Base-by-base conservation (phyloP, 2,329 filamentous ascomycete species). In the Fusarium gaditjirri region DNA sequence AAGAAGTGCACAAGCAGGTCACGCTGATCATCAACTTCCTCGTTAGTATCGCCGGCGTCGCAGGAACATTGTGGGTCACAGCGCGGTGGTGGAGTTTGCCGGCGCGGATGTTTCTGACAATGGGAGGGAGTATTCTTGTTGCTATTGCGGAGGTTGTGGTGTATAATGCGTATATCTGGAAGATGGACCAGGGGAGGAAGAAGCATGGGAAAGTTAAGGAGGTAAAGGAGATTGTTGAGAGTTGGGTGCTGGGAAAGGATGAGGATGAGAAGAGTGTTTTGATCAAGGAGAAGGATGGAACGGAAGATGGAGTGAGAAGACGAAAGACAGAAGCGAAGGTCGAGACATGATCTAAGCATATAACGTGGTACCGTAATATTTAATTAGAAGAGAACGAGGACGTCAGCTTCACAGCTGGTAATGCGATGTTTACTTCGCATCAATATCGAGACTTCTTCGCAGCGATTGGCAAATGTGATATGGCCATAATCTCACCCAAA, bases 11-110 rank as follows among this genome's bases (percentile, higher is more conserved):
- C 79, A 87, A 93, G n/a, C 94, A 96, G 77, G 83, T 96, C 62
- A 91, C 93, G 44, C 85, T 98, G 12, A 94, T 98, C 56, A 87
- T 97, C 76, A 99, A 98, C 80, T 94, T 98, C 55, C 83, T 98
- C 42, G 86, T 97, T 58, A 97, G 94, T 56, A 93, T 98, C 58
- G 84, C 95, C 6, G 93, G 95, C 47, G 93, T 92, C 55, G 92
- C 90, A 6, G 90, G 88, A 5, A 93, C 92, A 12, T 87, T 96
- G 38, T 96, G 93, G 93, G 86, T 94, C n/a, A 87, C 88, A 21
- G 92, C 92, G 3, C 86, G 90, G 55, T 93, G 92, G 87, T 95
- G 93, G 93, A 91, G 87, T 70, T 88, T 91, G 3, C 90, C 93
- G 1, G 87, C 90, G 46, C 84, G 93, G 31, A 78, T 96, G 67